Evolutionary conservation across 805 yeast species (phyloP).

Genomic region (Starmerella geochares): DNA sequence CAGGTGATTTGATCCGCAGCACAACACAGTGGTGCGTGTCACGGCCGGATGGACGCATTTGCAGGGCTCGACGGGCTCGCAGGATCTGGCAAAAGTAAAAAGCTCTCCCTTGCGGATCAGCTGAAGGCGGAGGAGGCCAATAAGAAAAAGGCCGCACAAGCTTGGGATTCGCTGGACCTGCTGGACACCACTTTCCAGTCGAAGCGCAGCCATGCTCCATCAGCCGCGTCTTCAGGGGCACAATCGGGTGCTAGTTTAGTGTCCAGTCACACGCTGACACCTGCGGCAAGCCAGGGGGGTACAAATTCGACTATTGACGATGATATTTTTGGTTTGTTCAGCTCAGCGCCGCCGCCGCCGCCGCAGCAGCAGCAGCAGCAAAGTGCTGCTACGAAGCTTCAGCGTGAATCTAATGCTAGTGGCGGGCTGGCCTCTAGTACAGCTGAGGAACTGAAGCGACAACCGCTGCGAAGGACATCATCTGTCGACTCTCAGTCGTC

Average conservation of each 20-base stretch:
- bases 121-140: slow-evolving; percentile 19
- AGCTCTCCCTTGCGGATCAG: slow-evolving; percentile 30
- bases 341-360: slow-evolving; percentile 18
- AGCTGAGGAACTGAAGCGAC: not conserved
- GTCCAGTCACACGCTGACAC: too few relatives aligned
- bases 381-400: not conserved
- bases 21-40: not conserved
- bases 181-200: slow-evolving; percentile 15
- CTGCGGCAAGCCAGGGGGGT: not conserved
- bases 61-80: slow-evolving; percentile 27
- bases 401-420: too few relatives aligned
- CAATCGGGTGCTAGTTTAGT: not conserved
- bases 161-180: slow-evolving; percentile 29
- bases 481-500: slow-evolving; percentile 2
- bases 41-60: slow-evolving; percentile 27
- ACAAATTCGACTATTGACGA: slow-evolving; percentile 11
- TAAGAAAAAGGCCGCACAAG: slow-evolving; percentile 10
- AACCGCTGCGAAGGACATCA: not conserved
- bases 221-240: not conserved
- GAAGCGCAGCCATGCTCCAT: not conserved
- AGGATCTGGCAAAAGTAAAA: slow-evolving; percentile 21
- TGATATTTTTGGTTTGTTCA: slow-evolving; percentile 19
- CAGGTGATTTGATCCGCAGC: not conserved
- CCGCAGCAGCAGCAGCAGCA: not conserved
- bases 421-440: too few relatives aligned